Conservation (phyloP, 305 asterid genomes). For the Fraxinus greggii region DNA sequence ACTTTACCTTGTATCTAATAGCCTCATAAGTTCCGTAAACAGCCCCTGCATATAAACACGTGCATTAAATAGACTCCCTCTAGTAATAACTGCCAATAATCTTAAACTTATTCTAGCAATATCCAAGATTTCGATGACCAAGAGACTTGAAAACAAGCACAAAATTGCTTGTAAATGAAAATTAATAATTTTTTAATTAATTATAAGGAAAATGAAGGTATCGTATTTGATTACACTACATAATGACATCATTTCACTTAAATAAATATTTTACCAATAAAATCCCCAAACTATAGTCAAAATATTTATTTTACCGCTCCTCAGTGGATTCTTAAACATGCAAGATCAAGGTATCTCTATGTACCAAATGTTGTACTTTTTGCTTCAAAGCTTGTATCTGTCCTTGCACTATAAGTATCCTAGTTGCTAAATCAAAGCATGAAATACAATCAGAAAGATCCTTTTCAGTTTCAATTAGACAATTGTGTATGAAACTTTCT, state of each 20-base stretch:
- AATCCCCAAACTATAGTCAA: not conserved
- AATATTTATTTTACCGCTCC: not conserved
- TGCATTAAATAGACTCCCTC: not conserved
- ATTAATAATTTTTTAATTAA: not conserved
- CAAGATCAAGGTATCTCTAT: not conserved
- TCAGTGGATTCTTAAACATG: not conserved
- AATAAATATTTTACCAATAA: not conserved
- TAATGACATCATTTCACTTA: not conserved
- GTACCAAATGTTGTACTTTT: not conserved
- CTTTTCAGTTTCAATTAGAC: not conserved
- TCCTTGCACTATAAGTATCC: not conserved
- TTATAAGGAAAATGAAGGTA: not conserved
- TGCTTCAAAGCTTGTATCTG: not conserved
- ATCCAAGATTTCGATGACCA: not conserved
- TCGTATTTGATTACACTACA: not conserved
- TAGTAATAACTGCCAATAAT: not conserved
- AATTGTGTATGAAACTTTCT: not conserved
- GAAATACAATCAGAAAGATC: not conserved
- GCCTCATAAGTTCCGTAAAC: slow-evolving; percentile 73
- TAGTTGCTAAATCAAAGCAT: not conserved
- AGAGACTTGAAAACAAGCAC: not conserved
- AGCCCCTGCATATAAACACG: slow-evolving; percentile 50
- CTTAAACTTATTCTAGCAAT: not conserved
- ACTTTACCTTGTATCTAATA: slow-evolving; percentile 55
- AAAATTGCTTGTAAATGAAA: not conserved